Base-by-base conservation (phyloP, 352 stramenopile genomes). In the Pythium insidiosum region DNA sequence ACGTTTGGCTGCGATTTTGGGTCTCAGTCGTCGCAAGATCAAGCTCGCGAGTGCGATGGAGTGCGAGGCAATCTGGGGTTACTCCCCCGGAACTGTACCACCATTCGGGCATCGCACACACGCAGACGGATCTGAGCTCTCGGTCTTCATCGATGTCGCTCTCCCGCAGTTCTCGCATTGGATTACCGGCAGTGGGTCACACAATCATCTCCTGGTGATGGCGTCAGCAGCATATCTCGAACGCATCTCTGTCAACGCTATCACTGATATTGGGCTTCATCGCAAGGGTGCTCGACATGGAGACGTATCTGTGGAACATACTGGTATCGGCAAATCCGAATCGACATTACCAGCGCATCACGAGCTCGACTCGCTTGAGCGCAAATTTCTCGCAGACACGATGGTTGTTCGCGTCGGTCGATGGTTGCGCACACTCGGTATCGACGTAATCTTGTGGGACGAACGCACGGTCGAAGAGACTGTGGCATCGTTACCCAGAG, bases 381-480 rank as follows among this genome's bases (percentile, higher is more conserved):
- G 73, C 56, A 81, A 76, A 23, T 90, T 90, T 38, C 47, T 90
- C 0, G 78, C 75, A 0, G 78, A 90, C 47, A 79, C 73, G 15
- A 90, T 90, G 78, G 58, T 86, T 6, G 72, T 56, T 7, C 71
- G 77, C 13, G 67, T 90, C n/a, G 73, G 69, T 5, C 73, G 78
- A 21, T 90, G 78, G 78, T 53, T 90, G 18, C 73, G 78, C 18
- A 87, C 73, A 0, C 81, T 87, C 25, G 78, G 78, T 11, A 68
- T 87, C 40, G 75, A 90, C 34, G 72, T 88, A 16, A 39, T 87
- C n/a, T 60, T 80, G 6, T 89, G 73, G 73, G 67, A 83, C 25
- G 47, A 9, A 16, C 53, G 38, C 13, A 40, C 58, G 1, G 62
- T 69, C 18, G 53, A 55, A 4, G n/a, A n/a, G n/a, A n/a, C n/a